These are phyloP conservation scores for Saturnispora ahearnii DNA, from an alignment of 805 yeast genomes.

Conservation along the genomic window DNA sequence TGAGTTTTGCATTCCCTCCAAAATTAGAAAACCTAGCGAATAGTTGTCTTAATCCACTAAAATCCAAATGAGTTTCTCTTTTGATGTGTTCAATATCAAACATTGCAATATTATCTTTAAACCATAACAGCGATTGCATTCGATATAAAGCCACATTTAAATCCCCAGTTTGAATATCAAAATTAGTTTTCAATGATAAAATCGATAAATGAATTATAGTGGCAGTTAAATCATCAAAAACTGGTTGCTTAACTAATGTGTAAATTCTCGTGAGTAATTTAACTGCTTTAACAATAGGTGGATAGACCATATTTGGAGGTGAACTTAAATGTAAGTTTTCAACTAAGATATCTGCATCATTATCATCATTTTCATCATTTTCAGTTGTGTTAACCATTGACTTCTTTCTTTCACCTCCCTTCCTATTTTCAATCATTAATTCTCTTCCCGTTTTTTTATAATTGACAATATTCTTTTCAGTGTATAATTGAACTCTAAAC, in stretches of 20 bases:
- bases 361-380: background rate
- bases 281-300: constrained; percentile 64
- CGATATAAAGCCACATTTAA: constrained; percentile 57
- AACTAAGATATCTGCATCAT: constrained; percentile 6
- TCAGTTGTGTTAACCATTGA: background rate
- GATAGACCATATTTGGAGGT: constrained; percentile 32
- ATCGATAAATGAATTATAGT: constrained; percentile 75
- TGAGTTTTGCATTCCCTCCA: constrained; percentile 3
- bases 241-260: constrained; percentile 64
- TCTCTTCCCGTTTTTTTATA: constrained; percentile 65
- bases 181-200: constrained; percentile 47
- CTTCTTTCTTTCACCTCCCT: background rate
- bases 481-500: constrained; percentile 65
- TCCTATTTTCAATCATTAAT: constrained; percentile 46
- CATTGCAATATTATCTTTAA: constrained; percentile 57
- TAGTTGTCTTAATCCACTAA: constrained; percentile 57
- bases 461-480: constrained; percentile 58
- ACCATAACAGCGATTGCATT: constrained; percentile 59
- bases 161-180: constrained; percentile 37
- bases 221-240: constrained; percentile 86
- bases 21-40: constrained; percentile 24
- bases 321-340: constrained; percentile 4
- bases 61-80: constrained; percentile 69
- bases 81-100: constrained; percentile 75
- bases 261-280: constrained; percentile 67